Percentiles rank a stretch among this genome's conserved stretches.
Evolutionary conservation across 352 stramenopile genomes (phyloP).

Genomic region (Globisporangium mamillatum): DNA sequence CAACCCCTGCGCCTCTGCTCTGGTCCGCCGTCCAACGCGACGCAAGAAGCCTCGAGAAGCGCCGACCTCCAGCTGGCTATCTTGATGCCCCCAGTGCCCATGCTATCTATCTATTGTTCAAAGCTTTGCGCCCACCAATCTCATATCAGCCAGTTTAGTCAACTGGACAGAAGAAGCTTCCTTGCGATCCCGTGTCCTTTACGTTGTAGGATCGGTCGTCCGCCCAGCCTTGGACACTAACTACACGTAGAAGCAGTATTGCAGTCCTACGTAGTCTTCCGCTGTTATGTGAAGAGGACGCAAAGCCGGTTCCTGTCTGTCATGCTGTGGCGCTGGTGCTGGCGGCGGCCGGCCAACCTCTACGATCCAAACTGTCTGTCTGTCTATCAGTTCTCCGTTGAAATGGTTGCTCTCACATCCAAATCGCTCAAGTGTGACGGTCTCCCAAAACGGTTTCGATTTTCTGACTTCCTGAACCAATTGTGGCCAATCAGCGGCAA

Average conservation of each 20-base stretch:
- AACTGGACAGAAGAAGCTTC: not conserved
- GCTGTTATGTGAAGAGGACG: not conserved
- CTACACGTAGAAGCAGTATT: not conserved
- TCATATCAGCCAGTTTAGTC: not conserved
- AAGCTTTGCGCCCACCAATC: not conserved
- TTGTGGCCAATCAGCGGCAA: not conserved
- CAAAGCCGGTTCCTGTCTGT: not conserved
- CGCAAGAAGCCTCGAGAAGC: not conserved
- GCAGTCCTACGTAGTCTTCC: not conserved
- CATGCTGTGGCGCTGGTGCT: not conserved
- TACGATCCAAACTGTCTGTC: slow-evolving; percentile 7
- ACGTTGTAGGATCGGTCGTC: not conserved
- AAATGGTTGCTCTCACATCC: not conserved
- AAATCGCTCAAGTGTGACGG: not conserved
- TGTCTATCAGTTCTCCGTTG: not conserved
- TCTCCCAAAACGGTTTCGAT: not conserved
- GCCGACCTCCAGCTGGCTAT: not conserved
- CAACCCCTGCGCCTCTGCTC: not conserved
- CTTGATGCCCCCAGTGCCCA: not conserved
- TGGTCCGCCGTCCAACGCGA: not conserved
- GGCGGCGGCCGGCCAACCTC: not conserved
- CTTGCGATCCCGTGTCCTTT: not conserved
- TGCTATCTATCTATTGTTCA: not conserved
- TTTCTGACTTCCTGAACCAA: slow-evolving; percentile 7
- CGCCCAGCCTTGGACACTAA: not conserved